phyloP scores from a whole-genome alignment of 2,329 filamentous ascomycete species.

The Fusarium duplospermum region DNA sequence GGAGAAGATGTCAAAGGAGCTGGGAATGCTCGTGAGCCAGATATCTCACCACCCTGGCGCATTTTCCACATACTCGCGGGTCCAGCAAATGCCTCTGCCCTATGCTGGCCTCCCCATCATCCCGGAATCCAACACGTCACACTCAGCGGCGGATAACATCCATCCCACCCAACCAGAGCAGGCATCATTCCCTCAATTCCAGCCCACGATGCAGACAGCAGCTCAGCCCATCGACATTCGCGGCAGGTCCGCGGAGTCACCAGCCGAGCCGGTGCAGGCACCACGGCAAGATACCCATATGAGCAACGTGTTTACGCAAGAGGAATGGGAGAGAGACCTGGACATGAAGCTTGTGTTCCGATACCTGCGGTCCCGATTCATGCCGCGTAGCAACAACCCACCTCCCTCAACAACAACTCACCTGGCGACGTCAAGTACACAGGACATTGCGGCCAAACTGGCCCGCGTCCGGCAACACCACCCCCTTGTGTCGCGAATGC shows the following conservation, averaged over 20 bases:
- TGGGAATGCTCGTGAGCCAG: constrained; percentile 85
- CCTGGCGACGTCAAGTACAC: constrained; percentile 62
- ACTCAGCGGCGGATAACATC: constrained; percentile 42
- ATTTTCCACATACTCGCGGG: constrained; percentile 81
- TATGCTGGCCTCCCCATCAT: constrained; percentile 82
- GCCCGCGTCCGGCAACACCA: constrained; percentile 90
- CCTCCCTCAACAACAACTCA: constrained; percentile 58
- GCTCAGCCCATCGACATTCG: constrained; percentile 53
- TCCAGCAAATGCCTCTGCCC: constrained; percentile 73
- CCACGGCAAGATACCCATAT: constrained; percentile 40
- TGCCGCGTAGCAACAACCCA: constrained; percentile 59
- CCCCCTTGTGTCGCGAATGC: constrained; percentile 76
- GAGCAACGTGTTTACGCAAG: constrained; percentile 65
- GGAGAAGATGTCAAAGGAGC: constrained; percentile 85
- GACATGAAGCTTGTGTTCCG: constrained; percentile 93
- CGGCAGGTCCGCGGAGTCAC: constrained; percentile 41
- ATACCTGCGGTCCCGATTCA: constrained; percentile 83
- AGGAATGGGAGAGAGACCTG: constrained; percentile 94
- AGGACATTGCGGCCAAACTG: constrained; percentile 79
- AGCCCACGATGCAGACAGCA: constrained; percentile 58
- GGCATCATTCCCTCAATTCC: constrained; percentile 54
- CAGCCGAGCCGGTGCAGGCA: constrained; percentile 33
- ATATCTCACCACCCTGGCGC: constrained; percentile 85
- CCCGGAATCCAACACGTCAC: constrained; percentile 60
- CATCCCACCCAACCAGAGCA: constrained; percentile 38